A percentile compares a stretch with the other conserved stretches of the same genome.
phyloP scores from a whole-genome alignment of 2,329 filamentous ascomycete genomes.

The Didymella exigua region DNA sequence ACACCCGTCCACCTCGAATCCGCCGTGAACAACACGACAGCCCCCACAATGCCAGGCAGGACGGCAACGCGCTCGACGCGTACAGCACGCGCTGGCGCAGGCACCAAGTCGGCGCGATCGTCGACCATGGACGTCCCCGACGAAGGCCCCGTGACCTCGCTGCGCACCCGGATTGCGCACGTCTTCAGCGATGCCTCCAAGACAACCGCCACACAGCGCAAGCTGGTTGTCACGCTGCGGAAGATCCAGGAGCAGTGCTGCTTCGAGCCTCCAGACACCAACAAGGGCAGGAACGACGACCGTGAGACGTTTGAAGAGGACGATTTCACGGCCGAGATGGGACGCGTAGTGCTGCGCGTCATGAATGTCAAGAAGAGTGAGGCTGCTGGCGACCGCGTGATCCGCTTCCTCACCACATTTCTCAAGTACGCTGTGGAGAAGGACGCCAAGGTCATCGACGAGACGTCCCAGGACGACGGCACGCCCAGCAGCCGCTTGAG shows the following conservation, averaged over 20 bases:
- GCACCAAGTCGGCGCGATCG: conserved; percentile 53
- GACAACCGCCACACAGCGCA: conserved; percentile 87
- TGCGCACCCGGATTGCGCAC: conserved; percentile 74
- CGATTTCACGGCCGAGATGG: conserved; percentile 86
- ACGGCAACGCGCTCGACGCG: conserved; percentile 51
- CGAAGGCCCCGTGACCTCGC: conserved; percentile 71
- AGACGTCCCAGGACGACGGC: conserved; percentile 74
- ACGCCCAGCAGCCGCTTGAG: conserved; percentile 84
- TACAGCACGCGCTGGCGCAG: conserved; percentile 44
- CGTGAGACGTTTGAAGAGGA: conserved; percentile 75
- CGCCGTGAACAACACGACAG: not conserved
- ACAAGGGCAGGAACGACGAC: conserved; percentile 50
- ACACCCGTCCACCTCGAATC: not conserved
- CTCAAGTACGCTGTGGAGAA: conserved; percentile 71
- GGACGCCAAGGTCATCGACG: conserved; percentile 61
- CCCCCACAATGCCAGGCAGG: conserved; percentile 53
- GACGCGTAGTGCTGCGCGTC: conserved; percentile 79
- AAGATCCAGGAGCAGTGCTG: conserved; percentile 88
- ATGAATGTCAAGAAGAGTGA: conserved; percentile 93
- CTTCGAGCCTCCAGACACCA: conserved; percentile 59
- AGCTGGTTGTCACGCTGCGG: conserved; percentile 82
- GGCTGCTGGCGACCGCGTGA: conserved; percentile 79
- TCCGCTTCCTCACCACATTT: conserved; percentile 88
- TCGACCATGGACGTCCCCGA: conserved; percentile 63
- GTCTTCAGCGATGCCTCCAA: conserved; percentile 72